Percentiles rank a stretch among this genome's conserved stretches.
phyloP scores from a whole-genome alignment of 192 early-diverging fungal species.

The Dissophora ornata region DNA sequence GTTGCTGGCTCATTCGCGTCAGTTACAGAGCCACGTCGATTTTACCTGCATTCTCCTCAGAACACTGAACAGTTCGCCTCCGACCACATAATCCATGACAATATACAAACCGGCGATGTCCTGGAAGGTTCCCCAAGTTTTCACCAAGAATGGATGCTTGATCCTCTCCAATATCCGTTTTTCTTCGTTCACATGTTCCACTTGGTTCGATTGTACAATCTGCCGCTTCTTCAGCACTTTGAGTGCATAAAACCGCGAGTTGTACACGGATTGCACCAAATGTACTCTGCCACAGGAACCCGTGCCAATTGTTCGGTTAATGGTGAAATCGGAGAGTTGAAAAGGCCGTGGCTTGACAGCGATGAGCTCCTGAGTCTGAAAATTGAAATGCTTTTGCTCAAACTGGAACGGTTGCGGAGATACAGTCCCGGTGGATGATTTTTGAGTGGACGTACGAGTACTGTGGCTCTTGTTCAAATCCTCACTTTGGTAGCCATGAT shows the following conservation, averaged over 20 bases:
- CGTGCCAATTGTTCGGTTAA: slow-evolving; percentile 92
- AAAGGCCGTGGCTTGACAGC: slow-evolving; percentile 54
- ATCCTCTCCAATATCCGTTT: slow-evolving; percentile 90
- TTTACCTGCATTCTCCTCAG: slow-evolving; percentile 80
- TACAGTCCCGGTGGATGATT: slow-evolving; percentile 12
- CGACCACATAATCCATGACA: slow-evolving; percentile 94
- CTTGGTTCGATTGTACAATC: slow-evolving; percentile 93
- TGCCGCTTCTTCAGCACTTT: slow-evolving; percentile 94
- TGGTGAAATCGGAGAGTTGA: slow-evolving; percentile 80
- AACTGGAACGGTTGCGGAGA: slow-evolving; percentile 52
- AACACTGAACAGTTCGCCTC: slow-evolving; percentile 90
- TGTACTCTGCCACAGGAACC: slow-evolving; percentile 98
- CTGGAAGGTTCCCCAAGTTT: slow-evolving; percentile 94
- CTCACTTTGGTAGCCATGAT: slow-evolving; percentile 1
- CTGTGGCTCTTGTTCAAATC: no score
- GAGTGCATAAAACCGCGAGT: slow-evolving; percentile 92
- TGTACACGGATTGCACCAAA: slow-evolving; percentile 82
- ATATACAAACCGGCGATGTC: slow-evolving; percentile 91
- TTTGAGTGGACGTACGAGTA: no score
- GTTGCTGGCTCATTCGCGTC: no score
- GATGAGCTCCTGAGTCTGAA: slow-evolving; percentile 45
- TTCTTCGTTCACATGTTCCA: slow-evolving; percentile 98
- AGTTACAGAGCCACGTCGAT: no score
- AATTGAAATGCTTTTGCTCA: slow-evolving; percentile 53
- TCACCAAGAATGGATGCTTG: slow-evolving; percentile 90